A percentile compares a stretch with the other conserved stretches of the same genome.
Evolutionary conservation across 352 stramenopile species (phyloP).

Genomic region (Phytophthora constricta): DNA sequence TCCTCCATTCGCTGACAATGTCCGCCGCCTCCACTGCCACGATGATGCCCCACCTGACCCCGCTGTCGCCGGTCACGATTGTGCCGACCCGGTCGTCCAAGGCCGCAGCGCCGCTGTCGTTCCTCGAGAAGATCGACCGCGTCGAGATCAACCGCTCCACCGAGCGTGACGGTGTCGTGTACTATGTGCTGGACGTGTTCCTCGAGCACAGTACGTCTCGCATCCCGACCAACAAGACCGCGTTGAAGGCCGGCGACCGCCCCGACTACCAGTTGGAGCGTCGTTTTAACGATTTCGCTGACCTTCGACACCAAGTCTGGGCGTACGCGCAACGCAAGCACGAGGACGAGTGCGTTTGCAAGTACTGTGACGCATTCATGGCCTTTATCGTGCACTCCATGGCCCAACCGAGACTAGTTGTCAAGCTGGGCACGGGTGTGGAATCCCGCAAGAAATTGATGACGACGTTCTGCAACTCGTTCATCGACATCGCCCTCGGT

Average conservation of each 20-base stretch:
- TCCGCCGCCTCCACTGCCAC: background rate
- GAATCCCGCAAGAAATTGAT: constrained; percentile 51
- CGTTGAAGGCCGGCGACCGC: background rate
- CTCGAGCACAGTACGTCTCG: constrained; percentile 46
- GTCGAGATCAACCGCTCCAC: constrained; percentile 39
- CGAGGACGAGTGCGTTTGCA: constrained; percentile 23
- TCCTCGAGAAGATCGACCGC: constrained; percentile 36
- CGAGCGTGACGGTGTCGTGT: constrained; percentile 44
- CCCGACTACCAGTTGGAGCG: constrained; percentile 39
- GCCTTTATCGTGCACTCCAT: constrained; percentile 31
- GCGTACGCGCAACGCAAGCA: constrained; percentile 20
- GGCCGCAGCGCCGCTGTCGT: constrained; percentile 18
- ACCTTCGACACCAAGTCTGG: constrained; percentile 23
- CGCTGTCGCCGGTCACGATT: background rate
- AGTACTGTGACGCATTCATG: constrained; percentile 35
- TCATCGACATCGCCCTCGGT: constrained; percentile 32
- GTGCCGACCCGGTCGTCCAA: background rate
- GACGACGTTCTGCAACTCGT: constrained; percentile 35
- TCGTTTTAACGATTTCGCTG: constrained; percentile 40
- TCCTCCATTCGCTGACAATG: constrained; percentile 1
- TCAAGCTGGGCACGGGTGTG: constrained; percentile 37
- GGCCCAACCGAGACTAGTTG: constrained; percentile 36
- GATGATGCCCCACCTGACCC: background rate
- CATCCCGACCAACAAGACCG: constrained; percentile 50
- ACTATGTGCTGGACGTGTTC: constrained; percentile 57